Conservation (phyloP, 148 eudicot species). For the Rhododendron simsii region DNA sequence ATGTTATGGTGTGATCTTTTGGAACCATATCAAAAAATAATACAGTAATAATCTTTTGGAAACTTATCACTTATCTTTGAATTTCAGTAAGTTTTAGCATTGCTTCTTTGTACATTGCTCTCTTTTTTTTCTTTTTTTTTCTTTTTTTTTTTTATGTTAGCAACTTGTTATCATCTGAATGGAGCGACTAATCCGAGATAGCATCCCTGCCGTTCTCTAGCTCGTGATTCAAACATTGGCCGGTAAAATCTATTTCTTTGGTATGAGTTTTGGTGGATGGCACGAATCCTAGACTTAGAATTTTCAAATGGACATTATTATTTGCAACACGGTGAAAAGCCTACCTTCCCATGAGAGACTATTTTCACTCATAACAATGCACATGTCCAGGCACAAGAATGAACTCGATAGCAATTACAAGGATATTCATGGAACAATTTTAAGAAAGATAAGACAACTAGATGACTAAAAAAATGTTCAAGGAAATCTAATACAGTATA, state of each 20-base stretch:
- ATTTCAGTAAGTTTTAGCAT: neutral
- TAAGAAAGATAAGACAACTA: neutral
- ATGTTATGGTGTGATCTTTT: neutral
- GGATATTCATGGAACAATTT: too few relatives aligned
- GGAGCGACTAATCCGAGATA: neutral
- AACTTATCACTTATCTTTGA: too few relatives aligned
- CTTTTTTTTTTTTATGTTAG: neutral
- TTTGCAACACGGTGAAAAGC: too few relatives aligned
- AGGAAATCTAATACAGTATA: neutral
- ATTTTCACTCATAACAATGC: neutral
- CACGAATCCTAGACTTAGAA: too few relatives aligned
- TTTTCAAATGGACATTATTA: neutral
- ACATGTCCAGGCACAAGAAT: neutral
- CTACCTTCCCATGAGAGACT: neutral
- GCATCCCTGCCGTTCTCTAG: neutral
- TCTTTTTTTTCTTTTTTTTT: too few relatives aligned
- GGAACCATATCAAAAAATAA: too few relatives aligned
- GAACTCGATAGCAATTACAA: neutral
- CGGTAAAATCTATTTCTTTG: neutral
- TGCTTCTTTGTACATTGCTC: neutral
- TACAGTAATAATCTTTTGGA: too few relatives aligned
- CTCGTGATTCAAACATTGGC: neutral
- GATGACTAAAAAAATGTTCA: too few relatives aligned
- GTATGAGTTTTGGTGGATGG: neutral
- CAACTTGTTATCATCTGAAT: neutral